Base-by-base conservation (phyloP, 108 stramenopile genomes). In the Halocafeteria seosinensis region DNA sequence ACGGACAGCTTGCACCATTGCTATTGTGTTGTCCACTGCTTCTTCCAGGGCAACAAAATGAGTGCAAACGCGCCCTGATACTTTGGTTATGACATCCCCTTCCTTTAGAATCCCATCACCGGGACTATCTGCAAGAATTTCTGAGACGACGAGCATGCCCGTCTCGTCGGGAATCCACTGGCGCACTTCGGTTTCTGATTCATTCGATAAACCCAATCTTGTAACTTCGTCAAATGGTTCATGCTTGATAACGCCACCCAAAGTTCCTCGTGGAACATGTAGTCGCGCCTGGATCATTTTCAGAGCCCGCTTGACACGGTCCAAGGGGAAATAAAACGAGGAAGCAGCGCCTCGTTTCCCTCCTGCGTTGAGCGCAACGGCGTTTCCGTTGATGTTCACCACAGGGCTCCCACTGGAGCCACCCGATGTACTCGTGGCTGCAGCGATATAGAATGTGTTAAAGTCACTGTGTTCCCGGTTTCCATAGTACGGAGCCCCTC, bases 281-380 rank as follows among this genome's bases (percentile, higher is more conserved):
- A 28, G 51, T 31, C 33, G 31, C 11, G 1, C 33, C 27, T 62
- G 35, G 21, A 73, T 11, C 13, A 62, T n/a, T 23, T 31, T 32
- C 30, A 73, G 67, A 27, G 72, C 72, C 13, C 72, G 50, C 23
- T 35, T 60, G 27, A 71, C 72, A 30, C 72, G 63, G 28, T 69
- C 32, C 3, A 77, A 50, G 3, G 76, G 76, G 12, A 77, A 35
- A 72, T 76, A 77, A 30, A 70, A 77, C 21, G 71, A 62, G 2
- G 72, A 65, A 1, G 74, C 71, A 1, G 76, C 38, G 3, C 30
- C 13, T 47, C 31, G 59, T 0, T 29, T 34, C 0, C 69, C 76
- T 37, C 76, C 76, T 25, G 75, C 75, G 65, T 77, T 77, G 35
- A 77, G 50, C 4, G 76, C 76, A 0, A 77, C 75, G 3, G 75